Conservation (phyloP, 1,139 yeast species). For the Sporopachydermia cereana region DNA sequence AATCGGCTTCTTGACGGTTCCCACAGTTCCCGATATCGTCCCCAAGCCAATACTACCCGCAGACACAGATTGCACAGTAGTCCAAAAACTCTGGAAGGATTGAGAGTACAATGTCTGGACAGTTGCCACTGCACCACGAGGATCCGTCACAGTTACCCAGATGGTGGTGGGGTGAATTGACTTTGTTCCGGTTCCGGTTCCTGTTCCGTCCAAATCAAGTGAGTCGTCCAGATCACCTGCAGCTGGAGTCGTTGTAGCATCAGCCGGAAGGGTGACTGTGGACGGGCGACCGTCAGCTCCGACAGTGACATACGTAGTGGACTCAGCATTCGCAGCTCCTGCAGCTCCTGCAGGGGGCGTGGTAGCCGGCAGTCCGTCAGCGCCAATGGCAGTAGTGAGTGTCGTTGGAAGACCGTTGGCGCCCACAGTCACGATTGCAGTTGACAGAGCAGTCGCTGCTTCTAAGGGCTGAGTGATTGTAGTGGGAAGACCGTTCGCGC, state of each 20-base stretch:
- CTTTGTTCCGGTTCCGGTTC: too few species aligned
- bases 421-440: neutral
- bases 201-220: too few species aligned
- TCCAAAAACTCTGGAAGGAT: neutral
- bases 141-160: constrained; percentile 4
- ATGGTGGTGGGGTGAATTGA: too few species aligned
- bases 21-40: neutral
- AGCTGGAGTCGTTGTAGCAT: too few species aligned
- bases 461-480: neutral
- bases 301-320: neutral
- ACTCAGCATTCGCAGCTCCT: neutral
- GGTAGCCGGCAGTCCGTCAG: neutral
- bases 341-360: neutral
- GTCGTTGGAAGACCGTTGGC: neutral
- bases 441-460: neutral
- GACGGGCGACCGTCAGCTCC: neutral
- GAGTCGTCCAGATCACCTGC: too few species aligned
- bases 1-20: neutral
- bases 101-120: constrained; percentile 1
- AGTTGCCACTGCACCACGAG: neutral
- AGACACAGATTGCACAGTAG: neutral
- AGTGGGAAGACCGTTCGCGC: too few species aligned
- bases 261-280: too few species aligned
- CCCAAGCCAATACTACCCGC: neutral
- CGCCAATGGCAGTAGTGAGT: neutral